Evolutionary conservation across 768 basidiomycete species (phyloP).

Genomic region (Serendipita sp.): DNA sequence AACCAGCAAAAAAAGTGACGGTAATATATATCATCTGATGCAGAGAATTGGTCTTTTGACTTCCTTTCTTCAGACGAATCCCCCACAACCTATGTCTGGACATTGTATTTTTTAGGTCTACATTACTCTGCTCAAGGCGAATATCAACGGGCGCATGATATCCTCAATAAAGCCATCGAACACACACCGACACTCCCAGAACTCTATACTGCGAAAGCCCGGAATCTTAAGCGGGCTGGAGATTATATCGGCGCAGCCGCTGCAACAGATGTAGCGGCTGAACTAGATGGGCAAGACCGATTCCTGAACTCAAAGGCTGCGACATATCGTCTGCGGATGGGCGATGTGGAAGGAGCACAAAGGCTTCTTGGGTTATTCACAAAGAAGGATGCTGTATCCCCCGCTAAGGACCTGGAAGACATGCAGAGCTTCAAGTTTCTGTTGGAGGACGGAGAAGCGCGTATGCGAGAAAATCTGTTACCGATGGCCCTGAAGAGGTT

Average conservation of each 20-base stretch:
- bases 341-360: constrained; percentile 59
- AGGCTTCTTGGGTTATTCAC: constrained; percentile 75
- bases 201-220: constrained; percentile 64
- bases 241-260: constrained; percentile 61
- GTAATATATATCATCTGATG: neutral
- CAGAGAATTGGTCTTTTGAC: neutral
- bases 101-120: constrained; percentile 86
- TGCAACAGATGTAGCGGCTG: constrained; percentile 64
- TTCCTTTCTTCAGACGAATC: constrained; percentile 26
- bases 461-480: constrained; percentile 45
- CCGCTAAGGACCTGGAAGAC: constrained; percentile 73
- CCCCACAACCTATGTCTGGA: constrained; percentile 84
- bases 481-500: constrained; percentile 79
- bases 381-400: constrained; percentile 77
- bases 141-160: constrained; percentile 34
- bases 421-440: constrained; percentile 91
- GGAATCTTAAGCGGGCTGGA: constrained; percentile 73
- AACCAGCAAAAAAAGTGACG: neutral
- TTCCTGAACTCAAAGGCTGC: constrained; percentile 89
- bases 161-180: constrained; percentile 47
- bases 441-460: constrained; percentile 62
- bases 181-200: constrained; percentile 96
- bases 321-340: constrained; percentile 79
- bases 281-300: constrained; percentile 84
- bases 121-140: constrained; percentile 58